Conservation (phyloP, 1,284 basidiomycete species). For the Puccinia triticina region DNA sequence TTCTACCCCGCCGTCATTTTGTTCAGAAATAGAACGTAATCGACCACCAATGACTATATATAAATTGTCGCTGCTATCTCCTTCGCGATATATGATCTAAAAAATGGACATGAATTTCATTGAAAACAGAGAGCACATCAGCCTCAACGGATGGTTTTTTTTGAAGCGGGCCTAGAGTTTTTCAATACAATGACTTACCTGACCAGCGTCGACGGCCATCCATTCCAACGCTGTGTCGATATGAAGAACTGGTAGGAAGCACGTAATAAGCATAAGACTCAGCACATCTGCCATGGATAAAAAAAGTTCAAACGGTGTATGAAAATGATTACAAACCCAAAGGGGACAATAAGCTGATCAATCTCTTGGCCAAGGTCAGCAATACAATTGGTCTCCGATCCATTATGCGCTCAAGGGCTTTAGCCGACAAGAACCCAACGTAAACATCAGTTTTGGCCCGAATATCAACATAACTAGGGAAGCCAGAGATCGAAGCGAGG, state of each 20-base stretch:
- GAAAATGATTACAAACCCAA: conserved; percentile 66
- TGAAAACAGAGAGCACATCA: not conserved
- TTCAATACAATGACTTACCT: conserved; percentile 57
- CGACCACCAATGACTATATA: conserved; percentile 99
- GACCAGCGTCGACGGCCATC: conserved; percentile 94
- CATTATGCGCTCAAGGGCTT: conserved; percentile 83
- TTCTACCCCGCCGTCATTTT: conserved; percentile 70
- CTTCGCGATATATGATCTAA: conserved; percentile 83
- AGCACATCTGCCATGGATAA: not conserved
- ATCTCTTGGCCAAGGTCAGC: conserved; percentile 90
- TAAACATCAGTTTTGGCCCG: conserved; percentile 95
- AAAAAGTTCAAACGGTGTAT: conserved; percentile 52
- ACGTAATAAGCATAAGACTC: conserved; percentile 27
- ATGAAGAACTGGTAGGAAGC: conserved; percentile 73
- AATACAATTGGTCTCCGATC: conserved; percentile 94
- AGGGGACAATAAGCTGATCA: conserved; percentile 90
- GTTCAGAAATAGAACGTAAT: conserved; percentile 73
- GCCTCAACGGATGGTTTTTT: conserved; percentile 19
- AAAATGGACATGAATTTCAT: not conserved
- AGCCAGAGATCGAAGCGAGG: conserved; percentile 87
- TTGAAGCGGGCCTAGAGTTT: not conserved
- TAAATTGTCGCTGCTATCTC: conserved; percentile 88
- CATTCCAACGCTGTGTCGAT: conserved; percentile 97
- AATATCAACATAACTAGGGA: conserved; percentile 93
- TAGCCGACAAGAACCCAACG: conserved; percentile 88